Percentiles rank a stretch among this genome's conserved stretches.
Evolutionary conservation across 2,329 filamentous ascomycete species (phyloP).

Genomic region (Ophiognomonia clavigignenti-juglandacearum): DNA sequence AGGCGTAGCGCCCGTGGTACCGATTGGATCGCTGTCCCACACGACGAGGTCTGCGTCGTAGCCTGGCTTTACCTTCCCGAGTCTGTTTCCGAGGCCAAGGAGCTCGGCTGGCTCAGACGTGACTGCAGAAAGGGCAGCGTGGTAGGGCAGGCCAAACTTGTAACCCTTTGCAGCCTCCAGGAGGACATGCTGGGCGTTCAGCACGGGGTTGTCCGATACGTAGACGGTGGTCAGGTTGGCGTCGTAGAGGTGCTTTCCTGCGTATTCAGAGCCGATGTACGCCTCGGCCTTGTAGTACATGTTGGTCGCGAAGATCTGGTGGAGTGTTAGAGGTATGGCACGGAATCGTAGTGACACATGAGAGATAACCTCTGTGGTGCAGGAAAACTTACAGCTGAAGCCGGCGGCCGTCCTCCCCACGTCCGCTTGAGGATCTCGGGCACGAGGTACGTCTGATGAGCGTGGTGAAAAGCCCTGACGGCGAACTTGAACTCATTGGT

Average conservation of each 20-base stretch:
- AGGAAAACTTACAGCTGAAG: too few relatives aligned
- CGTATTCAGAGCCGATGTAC: slow-evolving; percentile 59
- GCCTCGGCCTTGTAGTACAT: slow-evolving; percentile 70
- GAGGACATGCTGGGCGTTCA: slow-evolving; percentile 65
- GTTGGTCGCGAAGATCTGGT: slow-evolving; percentile 67
- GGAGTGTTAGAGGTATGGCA: too few relatives aligned
- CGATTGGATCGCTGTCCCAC: slow-evolving; percentile 60
- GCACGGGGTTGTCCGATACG: slow-evolving; percentile 66
- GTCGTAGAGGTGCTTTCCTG: slow-evolving; percentile 62
- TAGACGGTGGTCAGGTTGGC: slow-evolving; percentile 61
- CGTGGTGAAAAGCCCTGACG: slow-evolving; percentile 65
- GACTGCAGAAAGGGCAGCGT: slow-evolving; percentile 53
- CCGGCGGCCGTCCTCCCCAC: slow-evolving; percentile 49
- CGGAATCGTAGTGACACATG: too few relatives aligned
- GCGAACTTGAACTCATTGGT: slow-evolving; percentile 68
- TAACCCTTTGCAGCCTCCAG: slow-evolving; percentile 60
- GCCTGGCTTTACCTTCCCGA: slow-evolving; percentile 58
- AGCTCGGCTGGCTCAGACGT: slow-evolving; percentile 55
- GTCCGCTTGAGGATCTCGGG: slow-evolving; percentile 59
- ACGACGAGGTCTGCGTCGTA: slow-evolving; percentile 58
- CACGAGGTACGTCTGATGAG: slow-evolving; percentile 61
- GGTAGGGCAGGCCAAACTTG: slow-evolving; percentile 56
- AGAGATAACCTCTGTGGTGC: too few relatives aligned
- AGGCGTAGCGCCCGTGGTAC: slow-evolving; percentile 53
- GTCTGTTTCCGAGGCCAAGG: slow-evolving; percentile 50